Base-by-base conservation (phyloP, 352 stramenopile genomes). In the Aphanomyces invadans region DNA sequence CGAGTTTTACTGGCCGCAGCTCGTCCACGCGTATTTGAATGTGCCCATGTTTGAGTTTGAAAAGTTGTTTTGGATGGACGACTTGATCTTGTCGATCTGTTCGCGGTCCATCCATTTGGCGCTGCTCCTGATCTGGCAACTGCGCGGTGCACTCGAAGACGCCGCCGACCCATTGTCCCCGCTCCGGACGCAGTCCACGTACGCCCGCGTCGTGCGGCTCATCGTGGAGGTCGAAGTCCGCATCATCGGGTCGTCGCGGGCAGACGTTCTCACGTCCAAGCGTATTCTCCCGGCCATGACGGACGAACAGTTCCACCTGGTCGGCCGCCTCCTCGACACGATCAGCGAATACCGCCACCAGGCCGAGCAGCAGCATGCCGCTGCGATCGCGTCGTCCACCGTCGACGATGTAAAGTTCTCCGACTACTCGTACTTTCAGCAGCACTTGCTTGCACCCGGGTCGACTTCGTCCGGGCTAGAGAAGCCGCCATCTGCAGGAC, bases 1-100 rank as follows among this genome's bases (percentile, higher is more conserved):
- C 48, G 88, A 96, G 69, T 96, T 96, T 65, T 95, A 95, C 68
- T 95, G 86, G 81, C 87, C 86, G 19, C 88, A 96, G 74, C 90
- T 96, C 33, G 79, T 95, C 44, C 88, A 96, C 60, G 83, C 84
- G 59, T 92, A 93, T 52, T 54, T 95, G 52, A 92, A 81, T 21
- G 82, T 95, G 56, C 86, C 83, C 12, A 93, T 90, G 75, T 94
- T 93, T 73, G 82, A 94, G 44, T 92, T 95, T 69, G 84, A 93
- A 51, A 95, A 95, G 73, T 79, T 95, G 28, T 94, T 95, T 72
- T 92, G 86, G 83, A 74, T 96, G 31, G 86, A 95, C 55, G 85
- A 96, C 57, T 70, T 92, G 23, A 84, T 96, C 28, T 62, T 93
- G n/a, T 94, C 86, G 23, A 84, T 96, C 32, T 92, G 85, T 63